Percentiles rank a stretch among this genome's conserved stretches.
These are phyloP conservation scores for Lentinus polychrous DNA, from an alignment of 1,284 basidiomycete species.

Conservation along the genomic window DNA sequence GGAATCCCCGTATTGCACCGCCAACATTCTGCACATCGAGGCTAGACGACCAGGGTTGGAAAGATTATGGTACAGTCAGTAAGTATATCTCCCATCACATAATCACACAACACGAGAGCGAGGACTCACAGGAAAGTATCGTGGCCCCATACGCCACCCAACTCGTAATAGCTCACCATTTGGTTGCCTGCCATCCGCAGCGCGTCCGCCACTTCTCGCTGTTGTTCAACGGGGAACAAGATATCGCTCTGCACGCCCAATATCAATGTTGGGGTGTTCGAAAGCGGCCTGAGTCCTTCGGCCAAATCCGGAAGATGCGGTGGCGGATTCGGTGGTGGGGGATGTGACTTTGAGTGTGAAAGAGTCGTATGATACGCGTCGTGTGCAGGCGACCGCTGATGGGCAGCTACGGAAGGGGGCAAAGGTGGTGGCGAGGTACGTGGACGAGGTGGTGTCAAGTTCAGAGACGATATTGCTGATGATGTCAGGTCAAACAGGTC, in stretches of 20 bases:
- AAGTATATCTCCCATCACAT: background rate
- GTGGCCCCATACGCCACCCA: conserved; percentile 97
- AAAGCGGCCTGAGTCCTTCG: conserved; percentile 74
- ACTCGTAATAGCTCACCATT: conserved; percentile 91
- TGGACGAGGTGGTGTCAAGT: conserved; percentile 33
- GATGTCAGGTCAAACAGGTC: conserved; percentile 96
- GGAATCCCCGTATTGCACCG: conserved; percentile 73
- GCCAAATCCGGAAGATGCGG: conserved; percentile 80
- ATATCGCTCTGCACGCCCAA: conserved; percentile 97
- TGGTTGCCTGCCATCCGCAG: conserved; percentile 84
- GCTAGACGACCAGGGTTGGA: conserved; percentile 20
- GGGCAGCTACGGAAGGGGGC: conserved; percentile 19
- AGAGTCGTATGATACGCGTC: conserved; percentile 27
- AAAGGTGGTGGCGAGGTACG: conserved; percentile 19
- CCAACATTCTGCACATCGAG: conserved; percentile 76
- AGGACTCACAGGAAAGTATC: conserved; percentile 89
- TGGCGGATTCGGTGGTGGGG: conserved; percentile 59
- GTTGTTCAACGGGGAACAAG: conserved; percentile 95
- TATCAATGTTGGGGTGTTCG: conserved; percentile 77
- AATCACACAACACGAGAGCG: no score
- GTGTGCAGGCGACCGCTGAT: conserved; percentile 22
- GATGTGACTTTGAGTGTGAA: conserved; percentile 63
- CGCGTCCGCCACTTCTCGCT: conserved; percentile 92
- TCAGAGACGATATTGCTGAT: conserved; percentile 68
- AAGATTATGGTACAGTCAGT: background rate